Conservation (phyloP, 2,329 filamentous ascomycete genomes). For the Epichloe gansuensis region DNA sequence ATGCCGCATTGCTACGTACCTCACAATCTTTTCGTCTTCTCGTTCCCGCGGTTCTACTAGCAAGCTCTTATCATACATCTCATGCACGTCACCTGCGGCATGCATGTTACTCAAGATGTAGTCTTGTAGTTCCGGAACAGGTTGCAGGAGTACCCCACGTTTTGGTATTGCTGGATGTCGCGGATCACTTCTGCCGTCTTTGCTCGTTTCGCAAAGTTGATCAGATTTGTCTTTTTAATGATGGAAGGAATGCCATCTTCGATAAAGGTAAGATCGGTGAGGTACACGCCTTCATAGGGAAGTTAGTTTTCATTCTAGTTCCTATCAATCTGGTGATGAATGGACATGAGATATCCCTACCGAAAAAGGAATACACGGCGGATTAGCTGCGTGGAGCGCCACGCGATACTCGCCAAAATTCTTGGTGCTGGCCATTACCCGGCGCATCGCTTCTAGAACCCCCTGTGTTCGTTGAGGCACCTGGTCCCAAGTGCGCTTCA, state of each 20-base stretch:
- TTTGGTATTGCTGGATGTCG: conserved; percentile 97
- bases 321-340: not conserved
- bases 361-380: conserved; percentile 98
- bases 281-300: conserved; percentile 56
- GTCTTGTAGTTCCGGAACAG: conserved; percentile 85
- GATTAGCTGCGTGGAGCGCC: conserved; percentile 80
- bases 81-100: conserved; percentile 87
- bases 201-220: conserved; percentile 96
- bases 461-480: conserved; percentile 74
- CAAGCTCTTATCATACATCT: conserved; percentile 98
- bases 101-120: conserved; percentile 97
- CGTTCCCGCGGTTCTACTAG: conserved; percentile 87
- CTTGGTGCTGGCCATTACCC: conserved; percentile 92
- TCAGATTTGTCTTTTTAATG: conserved; percentile 90
- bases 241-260: conserved; percentile 95
- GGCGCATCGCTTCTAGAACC: conserved; percentile 80
- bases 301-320: not conserved
- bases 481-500: conserved; percentile 89
- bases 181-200: conserved; percentile 98
- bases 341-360: conserved; percentile 34
- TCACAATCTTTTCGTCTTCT: conserved; percentile 98
- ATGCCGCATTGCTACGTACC: conserved; percentile 46
- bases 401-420: conserved; percentile 98
- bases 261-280: conserved; percentile 96
- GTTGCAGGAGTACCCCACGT: conserved; percentile 89